phyloP scores from a whole-genome alignment of 1,139 yeast genomes.

The Suhomyces terraborum region DNA sequence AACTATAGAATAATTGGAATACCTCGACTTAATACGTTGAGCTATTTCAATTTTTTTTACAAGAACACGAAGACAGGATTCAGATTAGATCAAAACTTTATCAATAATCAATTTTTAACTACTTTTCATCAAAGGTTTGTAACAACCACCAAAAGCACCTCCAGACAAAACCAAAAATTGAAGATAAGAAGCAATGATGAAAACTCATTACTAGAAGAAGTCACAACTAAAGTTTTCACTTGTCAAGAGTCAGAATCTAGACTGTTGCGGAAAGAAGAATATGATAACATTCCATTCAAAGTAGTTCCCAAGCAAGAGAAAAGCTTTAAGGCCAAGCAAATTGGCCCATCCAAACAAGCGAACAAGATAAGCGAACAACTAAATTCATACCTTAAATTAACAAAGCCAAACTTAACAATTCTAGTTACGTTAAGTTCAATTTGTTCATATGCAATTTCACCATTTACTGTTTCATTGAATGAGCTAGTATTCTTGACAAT shows the following conservation, averaged over 20 bases:
- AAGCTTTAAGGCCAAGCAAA: slow-evolving; percentile 1
- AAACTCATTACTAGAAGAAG: slow-evolving; percentile 26
- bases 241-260: slow-evolving; percentile 42
- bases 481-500: slow-evolving; percentile 71
- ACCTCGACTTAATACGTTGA: slow-evolving; percentile 32
- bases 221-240: slow-evolving; percentile 39
- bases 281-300: slow-evolving; percentile 56
- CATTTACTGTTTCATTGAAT: slow-evolving; percentile 69
- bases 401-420: slow-evolving; percentile 87
- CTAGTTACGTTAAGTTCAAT: slow-evolving; percentile 89
- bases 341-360: slow-evolving; percentile 5
- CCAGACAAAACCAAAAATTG: background rate
- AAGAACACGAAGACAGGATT: slow-evolving; percentile 39
- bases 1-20: slow-evolving; percentile 25
- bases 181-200: slow-evolving; percentile 1
- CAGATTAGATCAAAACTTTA: slow-evolving; percentile 36
- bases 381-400: slow-evolving; percentile 70
- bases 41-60: slow-evolving; percentile 44
- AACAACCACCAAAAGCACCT: background rate
- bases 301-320: slow-evolving; percentile 44
- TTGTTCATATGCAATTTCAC: slow-evolving; percentile 91
- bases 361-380: slow-evolving; percentile 34
- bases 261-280: slow-evolving; percentile 25
- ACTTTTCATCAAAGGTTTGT: slow-evolving; percentile 3
- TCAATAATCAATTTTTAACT: slow-evolving; percentile 35